Percentiles rank a stretch among this genome's conserved stretches.
Evolutionary conservation across 1,284 basidiomycete species (phyloP).

Genomic region (Sanghuangporus weigelae): DNA sequence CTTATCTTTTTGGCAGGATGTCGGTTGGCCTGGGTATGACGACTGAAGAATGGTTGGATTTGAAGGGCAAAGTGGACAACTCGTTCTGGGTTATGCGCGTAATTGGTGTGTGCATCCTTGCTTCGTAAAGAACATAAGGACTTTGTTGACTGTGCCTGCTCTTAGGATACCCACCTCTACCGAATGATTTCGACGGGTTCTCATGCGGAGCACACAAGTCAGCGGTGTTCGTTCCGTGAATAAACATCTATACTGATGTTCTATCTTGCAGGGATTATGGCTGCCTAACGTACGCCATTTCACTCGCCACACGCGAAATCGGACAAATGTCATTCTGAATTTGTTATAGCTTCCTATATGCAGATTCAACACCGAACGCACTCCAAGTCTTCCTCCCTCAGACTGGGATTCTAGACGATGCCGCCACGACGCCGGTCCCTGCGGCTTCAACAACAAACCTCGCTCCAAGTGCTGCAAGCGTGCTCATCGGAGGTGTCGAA

Average conservation of each 20-base stretch:
- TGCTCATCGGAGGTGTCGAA: not conserved
- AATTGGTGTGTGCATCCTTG: constrained; percentile 47
- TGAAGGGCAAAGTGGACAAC: constrained; percentile 65
- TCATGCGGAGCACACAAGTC: constrained; percentile 85
- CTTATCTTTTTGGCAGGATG: constrained; percentile 47
- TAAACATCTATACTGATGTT: constrained; percentile 2
- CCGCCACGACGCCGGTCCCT: constrained; percentile 24
- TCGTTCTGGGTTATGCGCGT: constrained; percentile 86
- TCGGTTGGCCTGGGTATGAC: constrained; percentile 71
- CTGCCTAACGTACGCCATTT: constrained; percentile 63
- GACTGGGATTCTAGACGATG: constrained; percentile 29
- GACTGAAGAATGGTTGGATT: constrained; percentile 59
- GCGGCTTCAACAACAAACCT: not conserved
- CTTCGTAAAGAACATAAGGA: not conserved
- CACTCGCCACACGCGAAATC: not conserved
- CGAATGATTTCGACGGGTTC: constrained; percentile 67
- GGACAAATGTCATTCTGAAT: not conserved
- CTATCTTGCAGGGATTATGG: constrained; percentile 65
- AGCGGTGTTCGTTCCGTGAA: constrained; percentile 18
- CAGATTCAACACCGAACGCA: constrained; percentile 72
- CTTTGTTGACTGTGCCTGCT: not conserved
- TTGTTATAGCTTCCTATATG: constrained; percentile 60
- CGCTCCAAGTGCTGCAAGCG: constrained; percentile 16
- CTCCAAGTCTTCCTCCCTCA: constrained; percentile 71
- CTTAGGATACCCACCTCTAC: constrained; percentile 80